Base-by-base conservation (phyloP, 257 asterid species). In the Nicotiana knightiana region DNA sequence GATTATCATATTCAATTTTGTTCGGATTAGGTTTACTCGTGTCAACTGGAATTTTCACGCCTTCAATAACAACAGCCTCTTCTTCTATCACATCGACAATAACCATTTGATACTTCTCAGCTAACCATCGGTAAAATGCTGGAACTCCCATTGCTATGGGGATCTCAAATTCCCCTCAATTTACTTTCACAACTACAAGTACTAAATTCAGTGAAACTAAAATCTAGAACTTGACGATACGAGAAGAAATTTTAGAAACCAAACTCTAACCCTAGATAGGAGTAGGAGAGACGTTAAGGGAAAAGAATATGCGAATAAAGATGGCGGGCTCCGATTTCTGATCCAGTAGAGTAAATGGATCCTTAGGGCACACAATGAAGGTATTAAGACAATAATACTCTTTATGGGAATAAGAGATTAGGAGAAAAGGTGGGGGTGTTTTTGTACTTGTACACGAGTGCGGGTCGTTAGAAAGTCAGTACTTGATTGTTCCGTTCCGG, bases 81-180 rank as follows among this genome's bases (percentile, higher is more conserved):
- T 95, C 98, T 85, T 95, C 99, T 4, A 93, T 77, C 30, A 92
- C 99, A 83, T 95, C 99, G 80, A 83, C 92, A 58, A 93, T 90
- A 79, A 91, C 97, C 96, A 91, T 51, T 77, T 98, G 97, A 89
- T 95, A 93, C 92, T 93, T 95, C 97, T 95, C 99, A 85, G 99
- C 98, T 81, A 95, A 82, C 99, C 99, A 95, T 86, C 98, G 91
- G 86, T 95, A 95, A 68, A 95, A 95, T 77, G 99, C 99, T 84
- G 99, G 99, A 58, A 95, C 99, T 76, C 99, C 99, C 99, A 95
- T 95, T 81, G 79, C 81, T 18, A 39, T 21, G 30, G 59, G 17
- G 79, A 33, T 48, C 67, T 9, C 73, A 79, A 82, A 51, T 58
- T 35, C 10, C 26, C 21, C 46, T 62, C 51, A 58, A 57, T 75